These are phyloP conservation scores for Fusarium sp. DNA, from an alignment of 2,329 filamentous ascomycete species.

Conservation along the genomic window DNA sequence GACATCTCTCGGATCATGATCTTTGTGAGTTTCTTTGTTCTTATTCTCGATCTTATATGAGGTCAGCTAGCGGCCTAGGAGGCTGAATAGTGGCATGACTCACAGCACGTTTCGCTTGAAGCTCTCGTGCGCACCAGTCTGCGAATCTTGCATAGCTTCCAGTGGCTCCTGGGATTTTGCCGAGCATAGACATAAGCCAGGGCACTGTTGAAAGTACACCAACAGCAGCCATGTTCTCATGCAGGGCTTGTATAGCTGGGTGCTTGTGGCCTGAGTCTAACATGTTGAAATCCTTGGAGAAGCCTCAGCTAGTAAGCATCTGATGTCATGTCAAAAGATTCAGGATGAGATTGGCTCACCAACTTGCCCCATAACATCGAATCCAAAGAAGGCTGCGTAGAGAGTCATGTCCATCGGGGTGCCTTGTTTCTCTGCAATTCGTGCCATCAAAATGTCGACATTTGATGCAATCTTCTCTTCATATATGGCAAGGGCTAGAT, in stretches of 20 bases:
- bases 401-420: not conserved
- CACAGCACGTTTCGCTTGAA: constrained; percentile 6
- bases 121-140: constrained; percentile 5
- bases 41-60: not conserved
- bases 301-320: not conserved
- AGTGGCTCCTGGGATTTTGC: constrained; percentile 13
- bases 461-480: constrained; percentile 1
- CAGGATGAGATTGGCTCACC: not conserved
- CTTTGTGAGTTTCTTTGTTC: not conserved
- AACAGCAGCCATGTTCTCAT: constrained; percentile 7
- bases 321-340: not conserved
- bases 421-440: not conserved
- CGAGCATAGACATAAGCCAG: constrained; percentile 9
- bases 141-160: constrained; percentile 6
- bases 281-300: constrained; percentile 8
- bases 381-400: constrained; percentile 2
- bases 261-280: not conserved
- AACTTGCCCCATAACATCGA: constrained; percentile 12
- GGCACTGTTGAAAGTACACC: constrained; percentile 2
- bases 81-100: not conserved
- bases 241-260: not conserved
- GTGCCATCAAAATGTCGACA: not conserved
- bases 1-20: not conserved
- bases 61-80: not conserved
- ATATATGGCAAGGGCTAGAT: not conserved